Evolutionary conservation across 768 basidiomycete species (phyloP), one percentile per base, ranked within the genome.

Genomic region (Suillus sp.): DNA sequence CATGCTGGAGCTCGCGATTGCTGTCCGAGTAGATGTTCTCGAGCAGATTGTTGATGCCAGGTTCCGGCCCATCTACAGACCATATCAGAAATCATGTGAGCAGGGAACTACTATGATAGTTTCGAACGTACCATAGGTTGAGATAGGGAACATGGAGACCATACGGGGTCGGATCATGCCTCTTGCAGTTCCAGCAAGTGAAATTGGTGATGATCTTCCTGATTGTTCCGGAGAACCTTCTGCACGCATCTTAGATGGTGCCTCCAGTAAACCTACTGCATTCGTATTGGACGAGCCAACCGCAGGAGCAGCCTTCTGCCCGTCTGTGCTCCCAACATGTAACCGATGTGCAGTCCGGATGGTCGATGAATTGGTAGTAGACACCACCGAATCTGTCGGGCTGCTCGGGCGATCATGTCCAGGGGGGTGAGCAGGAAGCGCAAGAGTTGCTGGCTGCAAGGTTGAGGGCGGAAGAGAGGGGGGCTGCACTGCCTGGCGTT

Each of bases 1-100:
- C 96, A 34, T 90, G 83, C 63, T 94, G 87, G 2, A 94, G 81
- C 63, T 97, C 94, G 30, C 89, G 87, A 70, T 87, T 89, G 65
- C 89, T 93, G 71, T 96, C 95, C 42, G 93, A 80, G 71, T 95
- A 98, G 25, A 96, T 80, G 62, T 92, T 90, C 71, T 99, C 97
- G 25, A 99, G 79, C 14, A 99, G 79, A 56, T 92, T 91, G 70
- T 85, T 91, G 69, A 99, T 93, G 10, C 91, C 92, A 50, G 92
- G 88, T 70, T 99, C 96, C 69, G 91, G 91, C 0, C 92, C 92
- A 67, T 97, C 96, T 95, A 69, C 35, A 64, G 50, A 45, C 5
- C 20, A 55, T 11, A 27, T 3, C 27, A 71, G n/a, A 70, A 22
- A 20, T 30, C 59, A 18, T 13, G 30, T 13, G 30, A 60, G 35